phyloP scores from a whole-genome alignment of 2,329 filamentous ascomycete species.

The Graphiopsis chlorocephala region DNA sequence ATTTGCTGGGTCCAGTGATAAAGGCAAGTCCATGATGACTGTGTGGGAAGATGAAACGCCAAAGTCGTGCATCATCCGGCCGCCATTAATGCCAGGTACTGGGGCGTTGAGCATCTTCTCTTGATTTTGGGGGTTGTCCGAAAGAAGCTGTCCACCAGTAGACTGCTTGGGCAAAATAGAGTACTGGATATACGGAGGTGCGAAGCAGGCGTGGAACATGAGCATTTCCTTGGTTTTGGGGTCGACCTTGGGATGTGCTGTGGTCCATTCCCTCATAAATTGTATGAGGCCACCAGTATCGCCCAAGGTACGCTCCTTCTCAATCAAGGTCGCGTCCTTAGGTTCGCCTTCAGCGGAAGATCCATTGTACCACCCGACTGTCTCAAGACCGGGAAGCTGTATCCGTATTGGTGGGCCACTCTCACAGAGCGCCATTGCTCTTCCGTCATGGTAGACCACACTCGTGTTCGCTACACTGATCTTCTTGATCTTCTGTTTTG shows the following conservation, averaged over 20 bases:
- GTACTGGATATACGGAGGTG: conserved; percentile 65
- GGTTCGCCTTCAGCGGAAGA: conserved; percentile 53
- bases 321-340: conserved; percentile 21
- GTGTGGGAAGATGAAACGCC: conserved; percentile 63
- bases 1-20: conserved; percentile 64
- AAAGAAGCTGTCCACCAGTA: conserved; percentile 18
- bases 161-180: conserved; percentile 53
- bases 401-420: conserved; percentile 68
- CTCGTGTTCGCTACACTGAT: conserved; percentile 70
- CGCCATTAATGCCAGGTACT: conserved; percentile 59
- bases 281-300: conserved; percentile 48
- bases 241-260: conserved; percentile 67
- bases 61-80: conserved; percentile 77
- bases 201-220: conserved; percentile 65
- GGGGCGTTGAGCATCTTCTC: conserved; percentile 50
- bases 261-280: conserved; percentile 70
- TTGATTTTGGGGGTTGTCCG: background rate
- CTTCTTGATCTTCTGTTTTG: conserved; percentile 57
- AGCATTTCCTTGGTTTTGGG: conserved; percentile 63
- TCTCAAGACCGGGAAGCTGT: conserved; percentile 61
- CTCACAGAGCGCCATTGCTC: conserved; percentile 67
- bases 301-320: conserved; percentile 26
- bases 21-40: conserved; percentile 66
- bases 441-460: conserved; percentile 65
- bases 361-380: conserved; percentile 69